Percentiles rank a stretch among this genome's conserved stretches.
Evolutionary conservation across 2,329 filamentous ascomycete species (phyloP).

Genomic region (Fusarium coicis): DNA sequence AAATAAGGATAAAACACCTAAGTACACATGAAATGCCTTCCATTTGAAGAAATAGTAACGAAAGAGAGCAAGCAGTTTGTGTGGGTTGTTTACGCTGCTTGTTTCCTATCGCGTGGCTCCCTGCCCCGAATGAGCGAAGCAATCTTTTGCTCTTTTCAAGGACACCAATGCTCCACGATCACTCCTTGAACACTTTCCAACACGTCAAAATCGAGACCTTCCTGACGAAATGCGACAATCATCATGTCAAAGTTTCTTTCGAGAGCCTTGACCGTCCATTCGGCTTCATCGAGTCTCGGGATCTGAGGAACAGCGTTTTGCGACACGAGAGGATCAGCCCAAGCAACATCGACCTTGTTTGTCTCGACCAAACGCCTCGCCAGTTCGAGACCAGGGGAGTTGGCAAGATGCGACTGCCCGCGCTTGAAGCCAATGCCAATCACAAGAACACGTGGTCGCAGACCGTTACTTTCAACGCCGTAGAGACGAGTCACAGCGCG

Average conservation of each 20-base stretch:
- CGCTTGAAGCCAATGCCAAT: slow-evolving; percentile 63
- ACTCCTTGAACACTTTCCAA: slow-evolving; percentile 50
- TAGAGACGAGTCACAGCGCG: slow-evolving; percentile 49
- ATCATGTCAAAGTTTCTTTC: slow-evolving; percentile 55
- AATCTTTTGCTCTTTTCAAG: slow-evolving; percentile 4
- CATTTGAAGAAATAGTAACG: background rate
- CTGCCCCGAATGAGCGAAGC: rapidly evolving
- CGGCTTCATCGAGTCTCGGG: slow-evolving; percentile 47
- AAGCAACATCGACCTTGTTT: slow-evolving; percentile 54
- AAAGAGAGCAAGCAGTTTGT: background rate
- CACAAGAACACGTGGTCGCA: slow-evolving; percentile 52
- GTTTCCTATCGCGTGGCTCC: background rate
- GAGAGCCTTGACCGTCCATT: slow-evolving; percentile 53
- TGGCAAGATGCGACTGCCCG: slow-evolving; percentile 59
- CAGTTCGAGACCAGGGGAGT: slow-evolving; percentile 59
- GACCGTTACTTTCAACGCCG: background rate
- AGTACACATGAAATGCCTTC: background rate
- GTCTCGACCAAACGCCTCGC: slow-evolving; percentile 51
- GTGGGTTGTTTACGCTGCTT: background rate
- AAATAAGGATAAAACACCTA: background rate
- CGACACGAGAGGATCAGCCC: slow-evolving; percentile 57
- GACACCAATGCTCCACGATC: slow-evolving; percentile 55
- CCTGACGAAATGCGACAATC: slow-evolving; percentile 56
- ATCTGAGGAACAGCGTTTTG: slow-evolving; percentile 56
- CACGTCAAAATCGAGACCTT: slow-evolving; percentile 54